phyloP scores from a whole-genome alignment of 306 rosid species.

The Pyrus bretschneideri region DNA sequence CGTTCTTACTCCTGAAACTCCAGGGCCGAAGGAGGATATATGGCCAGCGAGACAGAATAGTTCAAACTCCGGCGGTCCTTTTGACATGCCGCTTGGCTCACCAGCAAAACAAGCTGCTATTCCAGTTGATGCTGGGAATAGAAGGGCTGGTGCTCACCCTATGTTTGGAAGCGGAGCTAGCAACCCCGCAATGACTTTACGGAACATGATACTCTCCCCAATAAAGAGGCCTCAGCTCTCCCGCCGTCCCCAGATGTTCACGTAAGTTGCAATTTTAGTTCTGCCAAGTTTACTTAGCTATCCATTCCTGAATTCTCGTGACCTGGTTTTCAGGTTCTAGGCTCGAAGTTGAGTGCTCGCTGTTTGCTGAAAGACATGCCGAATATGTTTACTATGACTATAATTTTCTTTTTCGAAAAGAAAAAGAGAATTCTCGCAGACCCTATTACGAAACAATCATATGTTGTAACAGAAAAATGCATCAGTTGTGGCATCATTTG shows the following conservation, averaged over 20 bases:
- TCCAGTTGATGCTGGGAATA: constrained; percentile 55
- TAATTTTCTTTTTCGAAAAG: neutral
- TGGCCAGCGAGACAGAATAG: constrained; percentile 94
- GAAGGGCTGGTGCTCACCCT: constrained; percentile 60
- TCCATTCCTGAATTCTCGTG: constrained; percentile 16
- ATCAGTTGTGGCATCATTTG: neutral
- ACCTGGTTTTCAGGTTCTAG: constrained; percentile 59
- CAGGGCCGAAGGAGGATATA: constrained; percentile 95
- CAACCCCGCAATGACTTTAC: constrained; percentile 75
- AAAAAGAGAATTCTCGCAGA: neutral
- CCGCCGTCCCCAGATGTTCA: constrained; percentile 80
- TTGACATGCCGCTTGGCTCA: constrained; percentile 74
- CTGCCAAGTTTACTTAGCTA: neutral
- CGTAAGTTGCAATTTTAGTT: constrained; percentile 36
- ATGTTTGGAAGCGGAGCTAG: constrained; percentile 52
- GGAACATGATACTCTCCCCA: constrained; percentile 90
- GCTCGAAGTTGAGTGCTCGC: constrained; percentile 23
- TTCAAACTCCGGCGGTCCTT: constrained; percentile 71
- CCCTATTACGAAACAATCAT: neutral
- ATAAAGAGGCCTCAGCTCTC: constrained; percentile 93
- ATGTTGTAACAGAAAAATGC: neutral
- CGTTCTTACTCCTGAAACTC: constrained; percentile 78
- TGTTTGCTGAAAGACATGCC: constrained; percentile 13
- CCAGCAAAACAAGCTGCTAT: constrained; percentile 58
- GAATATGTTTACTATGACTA: neutral